Conservation (phyloP, 1,284 basidiomycete species). For the Porodaedalea pini region DNA sequence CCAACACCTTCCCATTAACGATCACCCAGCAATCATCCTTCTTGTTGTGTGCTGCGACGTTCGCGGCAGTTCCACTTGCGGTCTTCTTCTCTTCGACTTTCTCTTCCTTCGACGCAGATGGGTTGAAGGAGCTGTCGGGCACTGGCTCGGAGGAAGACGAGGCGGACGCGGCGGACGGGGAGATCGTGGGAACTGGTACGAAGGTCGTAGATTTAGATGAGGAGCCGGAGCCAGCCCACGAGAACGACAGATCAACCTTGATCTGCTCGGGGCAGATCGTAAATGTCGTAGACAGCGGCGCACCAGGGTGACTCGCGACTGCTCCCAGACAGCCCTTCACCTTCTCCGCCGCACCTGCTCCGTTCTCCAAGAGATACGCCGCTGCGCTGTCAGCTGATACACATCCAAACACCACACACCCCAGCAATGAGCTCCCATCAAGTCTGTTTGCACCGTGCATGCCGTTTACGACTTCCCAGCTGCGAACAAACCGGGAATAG, state of each 20-base stretch:
- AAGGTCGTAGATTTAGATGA: slow-evolving; percentile 28
- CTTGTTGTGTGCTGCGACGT: slow-evolving; percentile 86
- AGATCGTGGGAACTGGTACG: slow-evolving; percentile 19
- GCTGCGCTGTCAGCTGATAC: slow-evolving; percentile 87
- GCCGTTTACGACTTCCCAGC: slow-evolving; percentile 96
- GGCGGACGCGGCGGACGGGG: slow-evolving; percentile 24
- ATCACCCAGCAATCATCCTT: slow-evolving; percentile 93
- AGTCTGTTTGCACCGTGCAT: slow-evolving; percentile 97
- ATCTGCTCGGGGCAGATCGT: slow-evolving; percentile 47
- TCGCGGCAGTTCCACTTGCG: slow-evolving; percentile 52
- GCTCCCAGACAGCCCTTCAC: slow-evolving; percentile 79
- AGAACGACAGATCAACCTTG: slow-evolving; percentile 51
- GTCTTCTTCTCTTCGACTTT: slow-evolving; percentile 22
- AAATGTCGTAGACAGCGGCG: slow-evolving; percentile 44
- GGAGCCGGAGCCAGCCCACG: slow-evolving; percentile 39
- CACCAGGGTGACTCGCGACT: slow-evolving; percentile 74
- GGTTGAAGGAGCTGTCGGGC: slow-evolving; percentile 23
- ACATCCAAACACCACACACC: slow-evolving; percentile 95
- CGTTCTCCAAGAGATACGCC: slow-evolving; percentile 54
- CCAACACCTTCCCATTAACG: slow-evolving; percentile 82
- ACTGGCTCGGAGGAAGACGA: slow-evolving; percentile 31
- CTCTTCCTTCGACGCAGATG: slow-evolving; percentile 21
- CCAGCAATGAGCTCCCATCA: slow-evolving; percentile 85
- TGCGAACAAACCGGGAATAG: slow-evolving; percentile 87
- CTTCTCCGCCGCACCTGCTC: slow-evolving; percentile 57